These are phyloP conservation scores for Cucumis variabilis DNA, from an alignment of 331 rosid genomes.

Conservation along the genomic window DNA sequence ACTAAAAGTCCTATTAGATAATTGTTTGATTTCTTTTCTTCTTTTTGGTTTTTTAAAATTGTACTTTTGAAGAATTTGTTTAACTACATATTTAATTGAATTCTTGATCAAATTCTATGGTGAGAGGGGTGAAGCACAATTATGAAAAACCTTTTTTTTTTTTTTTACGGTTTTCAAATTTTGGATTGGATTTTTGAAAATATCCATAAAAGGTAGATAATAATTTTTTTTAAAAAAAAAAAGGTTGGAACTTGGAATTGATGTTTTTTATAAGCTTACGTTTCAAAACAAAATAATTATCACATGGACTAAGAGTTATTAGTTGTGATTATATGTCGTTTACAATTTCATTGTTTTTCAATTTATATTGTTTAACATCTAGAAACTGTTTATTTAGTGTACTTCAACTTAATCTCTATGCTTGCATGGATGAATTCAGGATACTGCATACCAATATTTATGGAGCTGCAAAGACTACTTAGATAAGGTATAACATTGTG, in stretches of 20 bases:
- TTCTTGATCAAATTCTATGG: neutral
- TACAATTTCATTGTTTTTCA: constrained; percentile 9
- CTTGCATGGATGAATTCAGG: constrained; percentile 56
- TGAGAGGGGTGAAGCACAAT: neutral
- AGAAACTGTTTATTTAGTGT: constrained; percentile 19
- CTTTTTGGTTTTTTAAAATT: too few species aligned
- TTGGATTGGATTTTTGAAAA: neutral
- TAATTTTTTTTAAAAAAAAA: too few species aligned
- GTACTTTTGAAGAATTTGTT: too few species aligned
- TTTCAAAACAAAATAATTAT: neutral
- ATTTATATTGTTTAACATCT: neutral
- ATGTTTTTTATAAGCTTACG: too few species aligned
- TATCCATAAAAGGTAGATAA: too few species aligned
- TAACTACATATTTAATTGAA: too few species aligned
- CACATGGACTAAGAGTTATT: neutral
- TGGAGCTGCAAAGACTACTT: constrained; percentile 78
- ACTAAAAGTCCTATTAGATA: too few species aligned
- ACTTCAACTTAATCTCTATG: constrained; percentile 27
- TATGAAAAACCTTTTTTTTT: too few species aligned
- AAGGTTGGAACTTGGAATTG: too few species aligned
- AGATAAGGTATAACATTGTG: constrained; percentile 61
- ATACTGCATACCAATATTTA: constrained; percentile 69
- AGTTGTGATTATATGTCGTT: too few species aligned
- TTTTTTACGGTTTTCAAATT: too few species aligned
- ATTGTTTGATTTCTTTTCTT: too few species aligned